Percentiles rank a stretch among this genome's conserved stretches.
These are phyloP conservation scores for Geoglossum cookeanum DNA, from an alignment of 2,329 filamentous ascomycete genomes.

Conservation along the genomic window DNA sequence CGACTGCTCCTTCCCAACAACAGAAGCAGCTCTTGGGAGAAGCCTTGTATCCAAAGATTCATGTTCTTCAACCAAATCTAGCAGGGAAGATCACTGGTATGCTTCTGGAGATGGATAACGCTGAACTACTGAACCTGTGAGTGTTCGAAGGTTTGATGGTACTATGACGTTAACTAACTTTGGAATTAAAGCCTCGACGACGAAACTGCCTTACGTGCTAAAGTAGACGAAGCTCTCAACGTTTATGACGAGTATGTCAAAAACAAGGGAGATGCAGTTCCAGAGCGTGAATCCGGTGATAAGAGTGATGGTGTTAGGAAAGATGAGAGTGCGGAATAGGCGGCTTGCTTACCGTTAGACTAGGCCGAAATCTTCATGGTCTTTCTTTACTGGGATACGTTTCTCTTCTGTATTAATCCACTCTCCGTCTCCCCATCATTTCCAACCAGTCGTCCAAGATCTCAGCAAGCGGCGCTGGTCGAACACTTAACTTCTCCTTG, in stretches of 20 bases:
- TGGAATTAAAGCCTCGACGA: constrained; percentile 56
- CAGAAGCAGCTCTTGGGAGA: constrained; percentile 99
- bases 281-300: constrained; percentile 10
- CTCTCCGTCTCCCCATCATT: neutral
- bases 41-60: constrained; percentile 96
- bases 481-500: neutral
- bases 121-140: constrained; percentile 87
- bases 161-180: constrained; percentile 1
- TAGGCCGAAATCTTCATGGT: neutral
- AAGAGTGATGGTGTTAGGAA: constrained; percentile 20
- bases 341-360: constrained; percentile 16
- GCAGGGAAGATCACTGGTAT: constrained; percentile 99
- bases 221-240: constrained; percentile 91
- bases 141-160: constrained; percentile 23
- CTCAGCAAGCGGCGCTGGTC: neutral
- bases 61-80: constrained; percentile 80
- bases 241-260: constrained; percentile 99
- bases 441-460: neutral
- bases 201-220: constrained; percentile 69
- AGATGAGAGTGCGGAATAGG: constrained; percentile 24
- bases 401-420: neutral
- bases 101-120: constrained; percentile 98
- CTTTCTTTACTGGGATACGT: neutral
- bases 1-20: constrained; percentile 42
- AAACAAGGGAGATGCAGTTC: constrained; percentile 39